phyloP scores from a whole-genome alignment of 106 monocot species.

The Narthecium ossifragum region DNA sequence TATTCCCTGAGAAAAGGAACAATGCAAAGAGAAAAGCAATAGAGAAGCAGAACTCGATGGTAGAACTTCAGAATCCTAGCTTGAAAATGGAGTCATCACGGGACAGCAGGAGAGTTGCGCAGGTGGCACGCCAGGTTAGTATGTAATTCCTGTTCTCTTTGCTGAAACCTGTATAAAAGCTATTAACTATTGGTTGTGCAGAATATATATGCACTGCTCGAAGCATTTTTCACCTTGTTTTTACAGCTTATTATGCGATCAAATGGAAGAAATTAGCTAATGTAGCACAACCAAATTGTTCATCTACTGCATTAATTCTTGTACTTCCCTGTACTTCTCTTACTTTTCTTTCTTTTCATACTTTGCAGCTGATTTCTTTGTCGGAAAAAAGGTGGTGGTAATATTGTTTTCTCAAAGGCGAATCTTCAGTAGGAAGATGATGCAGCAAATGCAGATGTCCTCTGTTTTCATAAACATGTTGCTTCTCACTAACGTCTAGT shows the following conservation, averaged over 20 bases:
- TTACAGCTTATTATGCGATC: too few relatives aligned
- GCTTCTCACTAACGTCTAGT: too few relatives aligned
- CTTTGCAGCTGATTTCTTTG: constrained; percentile 42
- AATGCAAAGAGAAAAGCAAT: neutral
- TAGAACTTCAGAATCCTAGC: constrained; percentile 5
- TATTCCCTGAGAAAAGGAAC: constrained; percentile 3
- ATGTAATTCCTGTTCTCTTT: neutral
- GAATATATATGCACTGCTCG: too few relatives aligned
- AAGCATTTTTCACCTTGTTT: too few relatives aligned
- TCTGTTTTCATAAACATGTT: too few relatives aligned
- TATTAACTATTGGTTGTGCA: too few relatives aligned
- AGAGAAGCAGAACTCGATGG: neutral
- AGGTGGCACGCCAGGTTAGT: constrained; percentile 49
- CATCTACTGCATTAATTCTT: neutral
- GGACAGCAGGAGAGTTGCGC: constrained; percentile 24
- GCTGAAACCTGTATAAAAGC: too few relatives aligned
- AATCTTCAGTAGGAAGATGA: too few relatives aligned
- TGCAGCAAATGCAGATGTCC: too few relatives aligned
- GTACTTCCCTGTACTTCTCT: neutral
- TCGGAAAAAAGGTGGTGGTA: constrained; percentile 33
- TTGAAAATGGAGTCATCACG: constrained; percentile 16
- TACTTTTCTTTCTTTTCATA: neutral
- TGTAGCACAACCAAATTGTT: neutral
- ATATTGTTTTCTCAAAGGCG: too few relatives aligned
- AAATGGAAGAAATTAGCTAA: too few relatives aligned